Conservation (phyloP, 345 rosid genomes). For the Fremontodendron californicum region DNA sequence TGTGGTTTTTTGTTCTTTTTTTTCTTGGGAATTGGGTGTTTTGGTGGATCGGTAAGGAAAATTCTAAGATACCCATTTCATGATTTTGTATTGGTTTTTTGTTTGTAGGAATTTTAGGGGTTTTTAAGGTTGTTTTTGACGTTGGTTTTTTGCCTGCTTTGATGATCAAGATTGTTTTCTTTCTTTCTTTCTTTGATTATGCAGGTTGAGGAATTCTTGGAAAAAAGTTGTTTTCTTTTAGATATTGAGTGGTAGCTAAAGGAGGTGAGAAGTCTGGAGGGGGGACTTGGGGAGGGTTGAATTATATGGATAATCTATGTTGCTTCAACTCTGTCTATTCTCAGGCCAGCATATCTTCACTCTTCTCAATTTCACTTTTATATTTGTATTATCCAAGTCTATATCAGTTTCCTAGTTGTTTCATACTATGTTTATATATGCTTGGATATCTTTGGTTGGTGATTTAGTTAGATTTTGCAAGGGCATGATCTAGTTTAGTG, state of each 20-base stretch:
- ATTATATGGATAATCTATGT: constrained; percentile 37
- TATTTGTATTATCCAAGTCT: neutral
- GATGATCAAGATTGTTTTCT: constrained; percentile 13
- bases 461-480: neutral
- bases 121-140: constrained; percentile 7
- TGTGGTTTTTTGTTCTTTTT: neutral
- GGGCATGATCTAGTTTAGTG: constrained; percentile 1
- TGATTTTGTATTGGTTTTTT: neutral
- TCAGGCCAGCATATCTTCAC: constrained; percentile 26
- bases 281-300: too few species aligned
- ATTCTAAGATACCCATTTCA: constrained; percentile 8
- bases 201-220: constrained; percentile 15
- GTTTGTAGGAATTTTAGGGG: neutral
- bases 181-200: neutral
- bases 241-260: constrained; percentile 25
- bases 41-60: constrained; percentile 16
- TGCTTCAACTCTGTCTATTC: constrained; percentile 40
- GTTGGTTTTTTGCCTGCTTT: neutral
- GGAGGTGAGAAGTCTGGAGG: constrained; percentile 13
- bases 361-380: neutral
- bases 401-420: neutral
- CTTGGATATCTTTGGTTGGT: neutral
- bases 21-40: constrained; percentile 14
- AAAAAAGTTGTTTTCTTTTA: neutral
- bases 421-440: neutral